Conservation (phyloP, 2,329 filamentous ascomycete species). For the Pestalotiopsis sp. region DNA sequence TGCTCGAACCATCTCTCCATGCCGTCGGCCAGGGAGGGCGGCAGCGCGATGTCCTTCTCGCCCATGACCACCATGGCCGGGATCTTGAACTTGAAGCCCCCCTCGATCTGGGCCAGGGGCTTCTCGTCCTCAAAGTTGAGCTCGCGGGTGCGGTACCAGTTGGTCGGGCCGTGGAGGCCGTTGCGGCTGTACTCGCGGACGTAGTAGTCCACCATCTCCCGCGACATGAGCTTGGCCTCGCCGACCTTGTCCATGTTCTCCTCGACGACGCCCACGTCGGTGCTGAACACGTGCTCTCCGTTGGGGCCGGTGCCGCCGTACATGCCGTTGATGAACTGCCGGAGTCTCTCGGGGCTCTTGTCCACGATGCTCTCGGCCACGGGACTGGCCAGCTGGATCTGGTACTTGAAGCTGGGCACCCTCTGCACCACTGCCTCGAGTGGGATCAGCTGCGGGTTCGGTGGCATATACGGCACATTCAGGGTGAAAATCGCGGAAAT, state of each 20-base stretch:
- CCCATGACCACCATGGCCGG: constrained; percentile 79
- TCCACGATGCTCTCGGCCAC: constrained; percentile 65
- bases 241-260: constrained; percentile 62
- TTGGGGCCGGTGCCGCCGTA: constrained; percentile 67
- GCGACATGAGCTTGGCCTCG: constrained; percentile 60
- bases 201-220: constrained; percentile 79
- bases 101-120: constrained; percentile 60
- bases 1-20: constrained; percentile 72
- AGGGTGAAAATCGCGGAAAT: constrained; percentile 77
- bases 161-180: constrained; percentile 78
- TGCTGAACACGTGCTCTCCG: constrained; percentile 60
- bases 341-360: constrained; percentile 57
- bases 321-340: constrained; percentile 70
- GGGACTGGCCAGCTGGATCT: constrained; percentile 75
- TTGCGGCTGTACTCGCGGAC: constrained; percentile 69
- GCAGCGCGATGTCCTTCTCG: constrained; percentile 70
- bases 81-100: constrained; percentile 59
- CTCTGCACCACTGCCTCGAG: constrained; percentile 60
- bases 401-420: constrained; percentile 78
- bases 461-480: constrained; percentile 74
- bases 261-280: constrained; percentile 63
- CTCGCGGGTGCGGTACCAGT: constrained; percentile 81
- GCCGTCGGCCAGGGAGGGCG: constrained; percentile 67
- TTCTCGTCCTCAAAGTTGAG: constrained; percentile 79
- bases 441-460: constrained; percentile 52